Base-by-base conservation (phyloP, 768 basidiomycete species). In the Russula lepida region DNA sequence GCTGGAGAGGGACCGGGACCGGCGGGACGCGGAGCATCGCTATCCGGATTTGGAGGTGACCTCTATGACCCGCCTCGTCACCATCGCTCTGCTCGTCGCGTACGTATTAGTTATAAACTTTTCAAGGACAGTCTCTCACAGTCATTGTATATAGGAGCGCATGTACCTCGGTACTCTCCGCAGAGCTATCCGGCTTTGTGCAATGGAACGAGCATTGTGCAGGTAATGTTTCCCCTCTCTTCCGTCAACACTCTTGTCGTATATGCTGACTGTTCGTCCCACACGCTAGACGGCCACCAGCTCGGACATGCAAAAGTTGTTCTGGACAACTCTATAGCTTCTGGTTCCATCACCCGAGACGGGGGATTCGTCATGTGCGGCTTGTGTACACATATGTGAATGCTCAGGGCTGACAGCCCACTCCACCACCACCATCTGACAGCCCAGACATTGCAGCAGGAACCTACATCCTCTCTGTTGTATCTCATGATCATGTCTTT, bases 151-250 rank as follows among this genome's bases (percentile, higher is more conserved):
- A 13, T 47, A 64, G 61, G 51, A 56, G 59, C 56, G 33, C 30
- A 33, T 64, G 37, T n/a, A 39, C 25, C 6, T 2, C 59, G 33
- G 44, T 66, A 65, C 60, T 69, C 50, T 82, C 83, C 12, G 64
- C 83, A 8, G 84, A 89, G 68, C 66, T 92, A 50, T 67, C 72
- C 3, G 89, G 89, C 65, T 78, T 76, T 52, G 73, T 92, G 12
- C 75, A 79, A 49, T 89, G 86, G 86, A 90, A 86, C 71, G 80
- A 82, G n/a, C 64, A 83, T 8, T 89, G 88, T 74, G 75, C 78
- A 46, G 75, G 89, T 89, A 52, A 51, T 70, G 58, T 17, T 11
- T 33, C 5, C 27, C 27, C 7, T 7, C 6, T 5, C 21, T 8
- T 32, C 17, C 12, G 39, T 21, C 21, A 44, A 21, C 13, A 25